Base-by-base conservation (phyloP, 2,329 filamentous ascomycete species). In the Didymella glomerata region DNA sequence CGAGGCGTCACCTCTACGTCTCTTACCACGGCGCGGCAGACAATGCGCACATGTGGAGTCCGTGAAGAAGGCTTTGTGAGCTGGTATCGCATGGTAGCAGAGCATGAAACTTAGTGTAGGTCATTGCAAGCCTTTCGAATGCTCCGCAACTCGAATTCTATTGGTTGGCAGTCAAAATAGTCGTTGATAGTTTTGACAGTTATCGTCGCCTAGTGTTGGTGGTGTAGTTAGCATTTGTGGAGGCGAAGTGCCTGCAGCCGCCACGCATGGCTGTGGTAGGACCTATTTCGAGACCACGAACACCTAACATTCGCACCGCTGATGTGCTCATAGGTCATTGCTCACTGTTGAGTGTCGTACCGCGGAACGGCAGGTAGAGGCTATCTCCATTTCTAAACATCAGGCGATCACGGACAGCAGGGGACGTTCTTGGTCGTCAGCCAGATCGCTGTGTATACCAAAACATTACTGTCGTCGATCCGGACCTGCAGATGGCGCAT, bases 181-280 rank as follows among this genome's bases (percentile, higher is more conserved):
- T 25, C 11, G 18, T 34, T 27, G 13, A 25, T 8, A 8, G 10
- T 16, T 32, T 38, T 20, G 14, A n/a, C 9, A 8, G 14, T 7
- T n/a, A 47, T 34, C 16, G 32, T 27, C 34, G 30, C 22, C n/a
- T 24, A 14, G 8, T 46, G 30, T 45, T 57, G 41, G 47, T 47
- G 25, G 30, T 47, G 14, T 24, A 2, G 54, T 34, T n/a, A 25
- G n/a, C 27, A 34, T 22, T 13, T 44, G n/a, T 49, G 30, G 45
- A 53, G 45, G 46, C 56, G 49, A 22, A 58, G 40, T 53, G 55
- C 40, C 9, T 54, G 49, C 40, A 58, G 49, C 40, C 18, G 32
- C 14, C 44, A 46, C 28, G 44, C 38, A 49, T 40, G 14, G 7
- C 27, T 30, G 34, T 22, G 24, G 36, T 48, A 30, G 38, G 30